phyloP scores from a whole-genome alignment of 768 basidiomycete genomes.

The Pholiota conissans region DNA sequence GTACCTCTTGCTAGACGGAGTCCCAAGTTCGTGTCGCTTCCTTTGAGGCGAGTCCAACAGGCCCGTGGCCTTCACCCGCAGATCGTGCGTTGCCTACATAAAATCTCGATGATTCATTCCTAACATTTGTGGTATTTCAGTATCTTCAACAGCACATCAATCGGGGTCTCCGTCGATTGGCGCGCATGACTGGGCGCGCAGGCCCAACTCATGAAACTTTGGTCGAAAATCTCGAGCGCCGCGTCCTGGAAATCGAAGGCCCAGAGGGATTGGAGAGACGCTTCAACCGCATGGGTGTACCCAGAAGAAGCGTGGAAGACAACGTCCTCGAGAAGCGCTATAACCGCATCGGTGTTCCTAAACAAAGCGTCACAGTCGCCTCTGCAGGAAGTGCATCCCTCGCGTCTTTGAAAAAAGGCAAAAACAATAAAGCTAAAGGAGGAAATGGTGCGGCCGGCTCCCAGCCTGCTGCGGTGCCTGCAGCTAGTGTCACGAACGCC shows the following conservation, averaged over 20 bases:
- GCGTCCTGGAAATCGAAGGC: constrained; percentile 26
- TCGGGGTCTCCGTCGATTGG: constrained; percentile 60
- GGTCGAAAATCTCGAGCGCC: constrained; percentile 34
- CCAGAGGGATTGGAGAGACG: constrained; percentile 27
- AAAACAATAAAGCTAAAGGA: background rate
- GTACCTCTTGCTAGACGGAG: constrained; percentile 35
- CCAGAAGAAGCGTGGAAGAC: constrained; percentile 6
- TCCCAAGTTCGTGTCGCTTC: constrained; percentile 39
- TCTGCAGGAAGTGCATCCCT: background rate
- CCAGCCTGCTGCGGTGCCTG: background rate
- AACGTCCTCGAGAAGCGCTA: constrained; percentile 25
- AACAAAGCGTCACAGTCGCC: background rate
- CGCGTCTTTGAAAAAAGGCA: background rate
- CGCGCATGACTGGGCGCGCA: constrained; percentile 64
- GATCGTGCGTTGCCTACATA: constrained; percentile 20
- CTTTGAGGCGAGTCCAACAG: constrained; percentile 39
- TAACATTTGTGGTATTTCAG: constrained; percentile 32
- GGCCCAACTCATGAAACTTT: constrained; percentile 51
- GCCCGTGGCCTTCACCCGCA: constrained; percentile 24
- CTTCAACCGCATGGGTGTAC: constrained; percentile 25
- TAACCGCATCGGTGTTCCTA: constrained; percentile 24
- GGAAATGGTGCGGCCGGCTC: background rate
- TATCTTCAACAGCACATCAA: constrained; percentile 71
- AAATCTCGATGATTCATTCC: background rate
- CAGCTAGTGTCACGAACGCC: constrained; percentile 25